These are phyloP conservation scores for Atractiella rhizophila DNA, from an alignment of 768 basidiomycete species.

Conservation along the genomic window DNA sequence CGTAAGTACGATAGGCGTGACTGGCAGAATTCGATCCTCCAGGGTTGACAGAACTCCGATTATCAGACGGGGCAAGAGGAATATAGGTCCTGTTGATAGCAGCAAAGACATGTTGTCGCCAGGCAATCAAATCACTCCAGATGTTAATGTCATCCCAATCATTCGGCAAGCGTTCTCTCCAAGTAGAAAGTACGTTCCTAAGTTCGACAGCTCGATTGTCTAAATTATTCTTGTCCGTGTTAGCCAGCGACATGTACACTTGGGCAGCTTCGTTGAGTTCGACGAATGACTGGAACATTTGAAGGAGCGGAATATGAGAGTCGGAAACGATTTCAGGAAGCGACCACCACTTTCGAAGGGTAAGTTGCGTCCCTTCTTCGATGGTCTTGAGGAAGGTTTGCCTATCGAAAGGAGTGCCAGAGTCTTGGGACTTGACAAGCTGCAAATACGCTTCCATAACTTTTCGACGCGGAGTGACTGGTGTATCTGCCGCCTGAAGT, in stretches of 20 bases:
- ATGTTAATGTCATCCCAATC: constrained; percentile 90
- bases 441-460: constrained; percentile 92
- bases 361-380: constrained; percentile 89
- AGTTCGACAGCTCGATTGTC: constrained; percentile 87
- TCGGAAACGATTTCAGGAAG: constrained; percentile 61
- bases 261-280: constrained; percentile 78
- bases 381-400: constrained; percentile 46
- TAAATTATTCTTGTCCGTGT: constrained; percentile 62
- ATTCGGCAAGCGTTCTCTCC: constrained; percentile 90
- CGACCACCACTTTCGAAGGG: constrained; percentile 82
- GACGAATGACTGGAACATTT: constrained; percentile 97
- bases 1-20: constrained; percentile 78
- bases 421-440: constrained; percentile 55
- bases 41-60: too few relatives aligned
- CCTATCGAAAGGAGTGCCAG: constrained; percentile 34
- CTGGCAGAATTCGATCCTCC: constrained; percentile 30
- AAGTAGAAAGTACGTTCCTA: constrained; percentile 85
- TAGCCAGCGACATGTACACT: constrained; percentile 70
- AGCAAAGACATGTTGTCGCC: constrained; percentile 94
- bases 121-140: constrained; percentile 97
- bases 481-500: constrained; percentile 51
- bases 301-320: constrained; percentile 81
- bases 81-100: constrained; percentile 91
- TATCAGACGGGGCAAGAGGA: constrained; percentile 48
- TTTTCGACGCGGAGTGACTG: constrained; percentile 79